Base-by-base conservation (phyloP, 257 asterid species). In the Scutellaria barbata region DNA sequence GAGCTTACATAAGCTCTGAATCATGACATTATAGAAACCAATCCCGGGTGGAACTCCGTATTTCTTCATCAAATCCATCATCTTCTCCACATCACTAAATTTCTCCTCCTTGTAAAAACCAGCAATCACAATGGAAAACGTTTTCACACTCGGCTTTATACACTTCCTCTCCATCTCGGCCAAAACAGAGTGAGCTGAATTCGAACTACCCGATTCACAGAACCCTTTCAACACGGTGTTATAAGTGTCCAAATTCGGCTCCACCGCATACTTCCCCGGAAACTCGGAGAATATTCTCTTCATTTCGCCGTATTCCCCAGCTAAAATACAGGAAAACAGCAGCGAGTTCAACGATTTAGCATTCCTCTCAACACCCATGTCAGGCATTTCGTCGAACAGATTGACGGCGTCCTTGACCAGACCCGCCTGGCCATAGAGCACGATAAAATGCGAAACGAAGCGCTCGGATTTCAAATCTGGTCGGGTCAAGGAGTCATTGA, bases 31-130 rank as follows among this genome's bases (percentile, higher is more conserved):
- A 41, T 87, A 81, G 17, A 81, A 67, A 35, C 85, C 52, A 64
- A 92, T 69, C 59, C 92, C 89, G 0, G 79, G 80, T 8, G 14
- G 33, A 51, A 83, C 40, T 4, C 76, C 82, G 46, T 74, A 56
- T 55, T 77, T 78, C 80, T 78, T 77, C 98, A 95, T 92, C 84
- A 82, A 54, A 45, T 57, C 82, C 82, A 77, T 18, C 58, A 87
- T 69, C 66, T 83, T 87, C 66, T 88, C 97, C 62, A 88, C 98
- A 11, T 89, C 98, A 20, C 81, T 76, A 11, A 81, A 82, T 73
- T 82, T 87, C 63, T 85, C 81, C 84, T 92, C 99, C 77, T 66
- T 76, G 55, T 95, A 95, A 53, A 92, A 95, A n/a, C 99, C 97
- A 0, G 88, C 70, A 6, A 95, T 82, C 76, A 78, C 85, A 17